Evolutionary conservation across 331 rosid genomes (phyloP), one percentile per base, ranked within the genome.

Genomic region (Quercus tomentella): DNA sequence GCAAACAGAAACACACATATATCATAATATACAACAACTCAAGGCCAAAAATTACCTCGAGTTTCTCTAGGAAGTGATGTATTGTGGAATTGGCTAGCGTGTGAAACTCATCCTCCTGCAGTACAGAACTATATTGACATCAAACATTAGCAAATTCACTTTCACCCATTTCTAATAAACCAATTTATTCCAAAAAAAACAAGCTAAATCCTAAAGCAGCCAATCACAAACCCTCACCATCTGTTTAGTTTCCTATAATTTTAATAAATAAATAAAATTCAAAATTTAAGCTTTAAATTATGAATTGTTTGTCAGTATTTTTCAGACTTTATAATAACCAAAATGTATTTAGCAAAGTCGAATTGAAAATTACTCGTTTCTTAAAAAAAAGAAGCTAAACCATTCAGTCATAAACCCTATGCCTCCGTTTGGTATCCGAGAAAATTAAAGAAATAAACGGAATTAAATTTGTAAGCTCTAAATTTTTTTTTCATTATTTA

Each of bases 51-150:
- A 33, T 2, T 72, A 91, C 99, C 98, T 96, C 99, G 4, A 96
- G 56, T 82, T 91, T 91, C 87, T 93, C 94, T 80, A 90, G 97
- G 7, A 93, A 80, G 49, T 81, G 85, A 60, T 89, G 94, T 69
- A 93, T 88, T 65, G 97, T 87, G 79, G 92, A 86, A 77, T 93
- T 92, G 71, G 93, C 96, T 56, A 88, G 82, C 69, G 66, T 81
- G 45, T 91, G 97, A 82, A 83, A 96, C 55, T 96, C 97, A 87
- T 83, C 92, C 86, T 91, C 98, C 86, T 83, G 87, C 73, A 96
- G 80, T 69, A 89, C 26, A 76, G 96, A 89, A 83, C 96, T 93
- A 93, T 81, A 77, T 73, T 75, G 86, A 69, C 82, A 86, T 82
- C 77, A 83, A 88, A 74, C 70, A 82, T 84, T 80, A 91, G 86